phyloP scores from a whole-genome alignment of 805 yeast genomes.

The Priceomyces melissophilus region DNA sequence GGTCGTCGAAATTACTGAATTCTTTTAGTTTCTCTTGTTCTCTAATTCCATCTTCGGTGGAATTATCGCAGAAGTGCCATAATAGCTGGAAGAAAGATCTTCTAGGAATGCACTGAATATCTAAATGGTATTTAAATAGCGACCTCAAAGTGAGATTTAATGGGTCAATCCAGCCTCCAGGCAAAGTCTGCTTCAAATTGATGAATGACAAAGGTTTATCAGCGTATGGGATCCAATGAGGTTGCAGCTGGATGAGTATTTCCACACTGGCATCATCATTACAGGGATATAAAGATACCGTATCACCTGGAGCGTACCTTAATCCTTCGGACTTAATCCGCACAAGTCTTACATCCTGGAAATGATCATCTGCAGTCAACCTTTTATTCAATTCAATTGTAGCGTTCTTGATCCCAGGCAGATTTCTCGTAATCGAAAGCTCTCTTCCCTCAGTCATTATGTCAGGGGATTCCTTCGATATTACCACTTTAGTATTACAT shows the following conservation, averaged over 20 bases:
- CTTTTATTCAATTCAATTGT: conserved; percentile 50
- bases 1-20: conserved; percentile 65
- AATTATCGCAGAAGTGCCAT: conserved; percentile 58
- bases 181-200: conserved; percentile 35
- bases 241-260: conserved; percentile 61
- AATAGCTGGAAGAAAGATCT: conserved; percentile 72
- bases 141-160: conserved; percentile 60
- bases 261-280: conserved; percentile 67
- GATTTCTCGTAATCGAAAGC: conserved; percentile 8
- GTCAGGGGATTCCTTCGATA: conserved; percentile 4
- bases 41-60: conserved; percentile 57
- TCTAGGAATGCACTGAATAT: conserved; percentile 77
- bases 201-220: conserved; percentile 50
- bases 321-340: conserved; percentile 35
- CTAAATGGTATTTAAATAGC: conserved; percentile 74
- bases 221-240: conserved; percentile 65
- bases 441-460: conserved; percentile 1
- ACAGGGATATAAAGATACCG: conserved; percentile 69
- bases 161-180: conserved; percentile 59
- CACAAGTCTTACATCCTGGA: conserved; percentile 83
- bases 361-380: conserved; percentile 69
- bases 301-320: conserved; percentile 72
- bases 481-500: conserved; percentile 18
- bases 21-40: conserved; percentile 76
- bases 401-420: conserved; percentile 32